Percentiles rank a stretch among this genome's conserved stretches.
Evolutionary conservation across 2,329 filamentous ascomycete genomes (phyloP).

Genomic region (Fusarium coicis): DNA sequence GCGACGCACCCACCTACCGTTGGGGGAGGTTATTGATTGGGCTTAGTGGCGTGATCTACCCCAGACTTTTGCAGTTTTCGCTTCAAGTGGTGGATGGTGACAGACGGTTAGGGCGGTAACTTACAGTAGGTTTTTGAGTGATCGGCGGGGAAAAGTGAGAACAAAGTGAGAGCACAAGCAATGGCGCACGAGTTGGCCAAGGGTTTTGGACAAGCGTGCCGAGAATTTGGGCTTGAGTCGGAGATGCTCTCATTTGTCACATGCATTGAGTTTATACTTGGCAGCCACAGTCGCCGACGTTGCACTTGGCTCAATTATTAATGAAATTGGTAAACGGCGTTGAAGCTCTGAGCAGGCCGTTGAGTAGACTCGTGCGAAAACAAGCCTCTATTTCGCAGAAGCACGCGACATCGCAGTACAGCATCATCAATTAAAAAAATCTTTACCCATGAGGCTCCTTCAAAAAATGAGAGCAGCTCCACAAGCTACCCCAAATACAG

Average conservation of each 20-base stretch:
- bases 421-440: too few species aligned
- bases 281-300: background rate
- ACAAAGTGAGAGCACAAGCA: background rate
- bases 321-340: background rate
- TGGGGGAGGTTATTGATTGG: background rate
- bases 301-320: background rate
- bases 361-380: background rate
- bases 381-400: background rate
- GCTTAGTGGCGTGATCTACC: background rate
- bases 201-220: background rate
- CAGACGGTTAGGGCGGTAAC: background rate
- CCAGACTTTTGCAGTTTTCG: background rate
- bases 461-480: background rate
- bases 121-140: background rate
- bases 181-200: too few species aligned
- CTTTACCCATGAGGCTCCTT: background rate
- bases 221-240: background rate
- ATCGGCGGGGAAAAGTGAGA: conserved; percentile 1
- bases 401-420: background rate
- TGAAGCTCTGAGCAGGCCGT: background rate
- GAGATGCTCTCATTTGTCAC: background rate
- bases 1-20: background rate
- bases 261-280: background rate
- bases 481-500: background rate
- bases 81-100: background rate